phyloP scores from a whole-genome alignment of 306 rosid species.

The Canavalia gladiata region DNA sequence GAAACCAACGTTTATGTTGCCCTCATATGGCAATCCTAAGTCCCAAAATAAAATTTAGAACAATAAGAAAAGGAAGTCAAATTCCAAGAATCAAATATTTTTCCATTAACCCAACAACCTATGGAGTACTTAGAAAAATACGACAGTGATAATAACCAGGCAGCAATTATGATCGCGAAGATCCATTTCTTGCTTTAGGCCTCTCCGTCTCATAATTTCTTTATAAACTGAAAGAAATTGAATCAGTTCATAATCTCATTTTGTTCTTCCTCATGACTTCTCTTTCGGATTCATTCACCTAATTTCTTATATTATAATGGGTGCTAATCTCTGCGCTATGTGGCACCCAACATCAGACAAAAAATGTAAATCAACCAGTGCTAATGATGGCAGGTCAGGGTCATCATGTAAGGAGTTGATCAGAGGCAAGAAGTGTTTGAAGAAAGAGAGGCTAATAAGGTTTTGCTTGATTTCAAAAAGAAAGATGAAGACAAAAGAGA shows the following conservation, averaged over 20 bases:
- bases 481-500: slow-evolving; percentile 11
- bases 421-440: slow-evolving; percentile 13
- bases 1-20: slow-evolving; percentile 42
- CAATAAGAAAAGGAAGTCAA: neutral
- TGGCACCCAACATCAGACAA: neutral
- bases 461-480: neutral
- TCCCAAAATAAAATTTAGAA: neutral
- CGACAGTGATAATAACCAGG: slow-evolving; percentile 43
- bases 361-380: neutral
- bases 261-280: slow-evolving; percentile 9
- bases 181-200: slow-evolving; percentile 40
- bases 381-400: neutral
- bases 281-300: slow-evolving; percentile 29
- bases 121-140: slow-evolving; percentile 29
- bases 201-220: slow-evolving; percentile 39
- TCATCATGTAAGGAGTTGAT: slow-evolving; percentile 5
- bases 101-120: neutral
- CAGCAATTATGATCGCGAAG: slow-evolving; percentile 5
- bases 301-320: slow-evolving; percentile 43
- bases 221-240: slow-evolving; percentile 37
- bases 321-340: slow-evolving; percentile 31
- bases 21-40: slow-evolving; percentile 14
- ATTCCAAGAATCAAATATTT: neutral
- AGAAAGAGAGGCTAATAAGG: neutral
- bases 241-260: slow-evolving; percentile 35